Conservation (phyloP, 495 filamentous ascomycete genomes). For the Darksidea phi region DNA sequence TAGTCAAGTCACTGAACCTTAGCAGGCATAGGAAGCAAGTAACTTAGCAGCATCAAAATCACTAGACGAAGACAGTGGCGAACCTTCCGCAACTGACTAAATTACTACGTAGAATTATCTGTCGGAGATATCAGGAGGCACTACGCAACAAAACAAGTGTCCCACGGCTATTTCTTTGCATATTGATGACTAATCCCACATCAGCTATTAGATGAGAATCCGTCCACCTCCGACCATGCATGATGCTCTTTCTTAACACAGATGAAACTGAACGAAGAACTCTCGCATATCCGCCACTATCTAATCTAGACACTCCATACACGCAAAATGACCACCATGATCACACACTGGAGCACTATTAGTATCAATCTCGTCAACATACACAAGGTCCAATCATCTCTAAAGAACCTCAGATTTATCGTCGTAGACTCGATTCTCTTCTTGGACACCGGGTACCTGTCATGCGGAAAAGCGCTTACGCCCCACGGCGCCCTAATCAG, state of each 20-base stretch:
- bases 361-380: neutral
- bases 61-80: too few relatives aligned
- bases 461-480: conserved; percentile 28
- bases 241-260: neutral
- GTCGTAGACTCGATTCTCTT: conserved; percentile 27
- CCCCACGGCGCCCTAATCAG: conserved; percentile 32
- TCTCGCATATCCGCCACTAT: conserved; percentile 4
- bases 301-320: neutral
- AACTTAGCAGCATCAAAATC: too few relatives aligned
- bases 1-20: too few relatives aligned
- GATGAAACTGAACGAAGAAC: neutral
- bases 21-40: too few relatives aligned
- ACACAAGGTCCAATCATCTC: neutral
- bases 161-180: too few relatives aligned
- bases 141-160: too few relatives aligned
- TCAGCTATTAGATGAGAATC: too few relatives aligned
- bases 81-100: too few relatives aligned
- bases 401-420: conserved; percentile 35
- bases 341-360: neutral
- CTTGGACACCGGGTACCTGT: conserved; percentile 24
- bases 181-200: too few relatives aligned
- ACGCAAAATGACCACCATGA: neutral
- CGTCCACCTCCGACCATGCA: neutral
- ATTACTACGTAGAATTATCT: too few relatives aligned
- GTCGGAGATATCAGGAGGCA: too few relatives aligned